These are phyloP conservation scores for Zopfia rhizophila DNA, from an alignment of 2,329 filamentous ascomycete species.

Conservation along the genomic window DNA sequence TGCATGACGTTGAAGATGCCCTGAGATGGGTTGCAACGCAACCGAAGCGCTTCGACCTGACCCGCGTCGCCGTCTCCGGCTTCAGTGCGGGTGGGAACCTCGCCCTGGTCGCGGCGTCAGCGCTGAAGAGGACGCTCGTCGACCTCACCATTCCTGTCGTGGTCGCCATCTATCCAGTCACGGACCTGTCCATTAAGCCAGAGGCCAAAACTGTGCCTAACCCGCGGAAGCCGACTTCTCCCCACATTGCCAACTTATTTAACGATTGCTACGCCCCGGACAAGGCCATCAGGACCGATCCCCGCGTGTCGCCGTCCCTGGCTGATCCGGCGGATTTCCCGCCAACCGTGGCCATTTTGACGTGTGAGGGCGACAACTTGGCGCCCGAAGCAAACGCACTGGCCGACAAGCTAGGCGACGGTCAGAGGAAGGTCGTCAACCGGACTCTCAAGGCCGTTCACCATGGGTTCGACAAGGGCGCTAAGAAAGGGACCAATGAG, in stretches of 20 bases:
- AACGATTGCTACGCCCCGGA: conserved; percentile 46
- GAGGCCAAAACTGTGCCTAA: conserved; percentile 41
- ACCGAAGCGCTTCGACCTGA: conserved; percentile 41
- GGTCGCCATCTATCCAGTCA: conserved; percentile 49
- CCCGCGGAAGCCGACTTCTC: conserved; percentile 25
- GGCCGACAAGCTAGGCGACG: conserved; percentile 35
- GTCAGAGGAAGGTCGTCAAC: conserved; percentile 33
- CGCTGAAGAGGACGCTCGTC: conserved; percentile 37
- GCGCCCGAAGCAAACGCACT: conserved; percentile 49
- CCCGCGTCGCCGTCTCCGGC: conserved; percentile 46
- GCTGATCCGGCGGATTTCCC: conserved; percentile 37
- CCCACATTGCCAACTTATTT: conserved; percentile 39
- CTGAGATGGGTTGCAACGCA: conserved; percentile 44
- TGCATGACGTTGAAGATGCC: conserved; percentile 50
- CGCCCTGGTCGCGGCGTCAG: conserved; percentile 42
- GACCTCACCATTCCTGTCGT: conserved; percentile 39
- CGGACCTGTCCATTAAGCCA: conserved; percentile 43
- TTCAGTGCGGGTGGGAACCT: conserved; percentile 56
- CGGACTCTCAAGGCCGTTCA: conserved; percentile 41
- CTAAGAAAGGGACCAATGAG: conserved; percentile 37
- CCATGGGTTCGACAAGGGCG: conserved; percentile 53
- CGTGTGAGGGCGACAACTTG: conserved; percentile 50
- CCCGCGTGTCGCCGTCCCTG: conserved; percentile 49
- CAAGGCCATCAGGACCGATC: conserved; percentile 39
- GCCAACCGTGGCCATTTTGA: conserved; percentile 43